Base-by-base conservation (phyloP, 2,329 filamentous ascomycete species). In the Dactylellina leptospora region DNA sequence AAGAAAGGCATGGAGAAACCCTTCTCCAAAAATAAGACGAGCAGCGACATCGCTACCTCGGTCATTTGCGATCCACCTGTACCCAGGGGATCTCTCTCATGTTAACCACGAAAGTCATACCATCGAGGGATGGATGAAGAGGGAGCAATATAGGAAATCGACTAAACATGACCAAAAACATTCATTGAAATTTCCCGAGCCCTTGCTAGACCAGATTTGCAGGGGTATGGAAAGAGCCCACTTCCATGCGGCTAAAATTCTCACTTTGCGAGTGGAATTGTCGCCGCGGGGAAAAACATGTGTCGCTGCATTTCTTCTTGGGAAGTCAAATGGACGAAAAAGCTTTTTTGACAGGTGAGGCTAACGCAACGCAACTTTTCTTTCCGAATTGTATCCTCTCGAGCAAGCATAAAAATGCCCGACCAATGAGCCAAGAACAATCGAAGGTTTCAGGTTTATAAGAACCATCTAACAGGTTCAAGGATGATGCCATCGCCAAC, bases 391-490 rank as follows among this genome's bases (percentile, higher is more conserved):
- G 22, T 18, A 16, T 22, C 47, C 63, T 18, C 28, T 47, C 50
- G 27, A 23, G 61, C 61, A 60, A 68, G 53, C 44, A 45, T 53
- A 38, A 68, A 68, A 68, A 59, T 60, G 54, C 33, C 64, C 42
- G 56, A 62, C 56, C 44, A 42, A 50, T n/a, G 33, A 61, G 55
- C 48, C 27, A 54, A 62, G 50, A 22, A 22, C 45, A 13, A 58
- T 45, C 22, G 44, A 58, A 33, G 44, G 53, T 66, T 56, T 66
- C 61, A 66, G 51, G 25, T 63, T 47, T 50, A 63, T 62, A 45
- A 63, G 51, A 51, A 47, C 23, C 30, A 10, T 8, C 36, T 55
- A 3, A 20, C 38, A 30, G n/a, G 42, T 48, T n/a, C 55, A 55
- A 45, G 45, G 55, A 42, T 47, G 38, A 47, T 8, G 16, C 20